Conservation (phyloP, 78 protist species). For the Creolimax fragrantissima region DNA sequence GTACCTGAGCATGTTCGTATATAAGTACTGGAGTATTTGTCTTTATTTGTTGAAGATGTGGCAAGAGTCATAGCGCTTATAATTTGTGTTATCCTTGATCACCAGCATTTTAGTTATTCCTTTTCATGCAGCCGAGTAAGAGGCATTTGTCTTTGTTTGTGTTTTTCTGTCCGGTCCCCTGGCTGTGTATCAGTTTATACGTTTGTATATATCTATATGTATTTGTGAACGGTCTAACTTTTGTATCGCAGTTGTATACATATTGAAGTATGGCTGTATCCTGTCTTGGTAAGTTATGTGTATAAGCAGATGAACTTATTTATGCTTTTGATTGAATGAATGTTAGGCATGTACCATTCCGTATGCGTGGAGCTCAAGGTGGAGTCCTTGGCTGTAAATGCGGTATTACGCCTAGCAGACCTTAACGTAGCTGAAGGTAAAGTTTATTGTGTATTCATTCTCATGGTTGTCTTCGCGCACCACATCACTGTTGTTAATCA, state of each 20-base stretch:
- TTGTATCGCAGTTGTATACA: background rate
- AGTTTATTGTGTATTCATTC: too few relatives aligned
- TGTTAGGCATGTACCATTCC: slow-evolving; percentile 55
- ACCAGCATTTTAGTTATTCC: too few relatives aligned
- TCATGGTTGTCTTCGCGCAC: too few relatives aligned
- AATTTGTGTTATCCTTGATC: too few relatives aligned
- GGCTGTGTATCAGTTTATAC: background rate
- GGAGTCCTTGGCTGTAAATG: slow-evolving; percentile 45
- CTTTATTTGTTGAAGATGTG: too few relatives aligned
- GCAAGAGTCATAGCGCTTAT: too few relatives aligned
- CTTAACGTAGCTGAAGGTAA: slow-evolving; percentile 28
- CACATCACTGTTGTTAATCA: too few relatives aligned
- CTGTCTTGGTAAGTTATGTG: background rate
- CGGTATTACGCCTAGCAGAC: slow-evolving; percentile 56
- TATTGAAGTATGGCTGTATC: background rate
- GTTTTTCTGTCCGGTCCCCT: background rate
- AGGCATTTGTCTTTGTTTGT: background rate
- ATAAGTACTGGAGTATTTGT: too few relatives aligned
- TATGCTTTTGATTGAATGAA: too few relatives aligned
- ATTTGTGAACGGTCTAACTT: background rate
- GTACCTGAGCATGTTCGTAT: too few relatives aligned
- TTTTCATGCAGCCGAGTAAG: background rate
- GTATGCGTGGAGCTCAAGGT: slow-evolving; percentile 66
- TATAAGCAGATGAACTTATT: background rate
- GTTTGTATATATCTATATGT: background rate